These are phyloP conservation scores for Xerocomus minutiporus DNA, from an alignment of 1,284 basidiomycete species.

Conservation along the genomic window DNA sequence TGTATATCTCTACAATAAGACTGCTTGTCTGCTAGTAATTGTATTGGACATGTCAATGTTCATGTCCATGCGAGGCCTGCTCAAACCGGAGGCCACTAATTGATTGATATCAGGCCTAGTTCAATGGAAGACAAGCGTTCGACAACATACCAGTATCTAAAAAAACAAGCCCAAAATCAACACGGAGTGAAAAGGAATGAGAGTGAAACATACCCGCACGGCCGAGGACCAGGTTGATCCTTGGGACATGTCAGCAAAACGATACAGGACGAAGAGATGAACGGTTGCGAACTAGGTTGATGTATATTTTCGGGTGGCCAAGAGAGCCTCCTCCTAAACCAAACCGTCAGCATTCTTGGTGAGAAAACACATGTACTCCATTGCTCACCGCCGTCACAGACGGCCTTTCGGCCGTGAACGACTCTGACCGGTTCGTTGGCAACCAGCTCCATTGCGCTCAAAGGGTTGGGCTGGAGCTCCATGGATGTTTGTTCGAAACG, in stretches of 20 bases:
- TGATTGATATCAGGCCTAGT: constrained; percentile 12
- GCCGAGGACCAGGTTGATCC: constrained; percentile 71
- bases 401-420: constrained; percentile 76
- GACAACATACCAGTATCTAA: constrained; percentile 75
- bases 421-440: constrained; percentile 80
- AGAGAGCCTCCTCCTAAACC: constrained; percentile 85
- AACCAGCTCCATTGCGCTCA: constrained; percentile 89
- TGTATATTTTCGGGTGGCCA: constrained; percentile 95
- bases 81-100: constrained; percentile 79
- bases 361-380: background rate
- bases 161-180: constrained; percentile 11
- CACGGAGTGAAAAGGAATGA: background rate
- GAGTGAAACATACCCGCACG: constrained; percentile 65
- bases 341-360: constrained; percentile 13
- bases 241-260: constrained; percentile 31
- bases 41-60: constrained; percentile 28
- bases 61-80: constrained; percentile 51
- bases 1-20: constrained; percentile 13
- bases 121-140: constrained; percentile 9
- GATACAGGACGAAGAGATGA: constrained; percentile 5
- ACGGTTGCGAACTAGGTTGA: constrained; percentile 72
- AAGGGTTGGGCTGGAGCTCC: constrained; percentile 84
- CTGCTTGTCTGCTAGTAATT: background rate
- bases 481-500: constrained; percentile 91
- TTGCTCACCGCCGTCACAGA: constrained; percentile 90